A percentile compares a stretch with the other conserved stretches of the same genome.
These are phyloP conservation scores for Phytophthora rubi DNA, from an alignment of 352 stramenopile genomes.

Conservation along the genomic window DNA sequence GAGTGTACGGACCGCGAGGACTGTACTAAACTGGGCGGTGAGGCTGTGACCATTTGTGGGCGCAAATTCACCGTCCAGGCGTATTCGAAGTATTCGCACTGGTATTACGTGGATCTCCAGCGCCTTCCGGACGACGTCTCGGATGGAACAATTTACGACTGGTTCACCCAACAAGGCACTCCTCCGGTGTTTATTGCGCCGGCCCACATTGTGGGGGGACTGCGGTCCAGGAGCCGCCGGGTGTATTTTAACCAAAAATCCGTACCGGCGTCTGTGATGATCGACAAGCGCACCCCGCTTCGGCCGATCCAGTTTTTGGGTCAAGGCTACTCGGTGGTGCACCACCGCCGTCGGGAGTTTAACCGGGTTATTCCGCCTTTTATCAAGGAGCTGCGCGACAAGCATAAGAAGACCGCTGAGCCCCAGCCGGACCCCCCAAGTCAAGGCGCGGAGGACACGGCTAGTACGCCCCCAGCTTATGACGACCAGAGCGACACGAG, in stretches of 20 bases:
- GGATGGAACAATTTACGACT: slow-evolving; percentile 1
- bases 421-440: background rate
- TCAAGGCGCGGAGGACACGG: too few relatives aligned
- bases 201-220: background rate
- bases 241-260: slow-evolving; percentile 12
- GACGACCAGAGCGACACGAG: background rate
- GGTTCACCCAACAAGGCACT: background rate
- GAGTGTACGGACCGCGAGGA: slow-evolving; percentile 3
- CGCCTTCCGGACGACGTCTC: slow-evolving; percentile 3
- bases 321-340: background rate
- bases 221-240: background rate
- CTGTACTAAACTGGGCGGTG: slow-evolving; percentile 15
- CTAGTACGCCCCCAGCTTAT: background rate
- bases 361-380: slow-evolving; percentile 1
- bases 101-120: background rate
- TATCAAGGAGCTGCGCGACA: background rate
- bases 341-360: background rate
- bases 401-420: background rate
- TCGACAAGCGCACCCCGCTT: background rate
- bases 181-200: background rate
- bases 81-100: background rate
- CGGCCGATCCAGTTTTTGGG: slow-evolving; percentile 3
- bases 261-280: background rate
- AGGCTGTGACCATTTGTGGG: background rate
- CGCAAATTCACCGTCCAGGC: background rate